Evolutionary conservation across 2,329 filamentous ascomycete species (phyloP), one percentile per base, ranked within the genome.

Genomic region (Hyphodiscus sp.): DNA sequence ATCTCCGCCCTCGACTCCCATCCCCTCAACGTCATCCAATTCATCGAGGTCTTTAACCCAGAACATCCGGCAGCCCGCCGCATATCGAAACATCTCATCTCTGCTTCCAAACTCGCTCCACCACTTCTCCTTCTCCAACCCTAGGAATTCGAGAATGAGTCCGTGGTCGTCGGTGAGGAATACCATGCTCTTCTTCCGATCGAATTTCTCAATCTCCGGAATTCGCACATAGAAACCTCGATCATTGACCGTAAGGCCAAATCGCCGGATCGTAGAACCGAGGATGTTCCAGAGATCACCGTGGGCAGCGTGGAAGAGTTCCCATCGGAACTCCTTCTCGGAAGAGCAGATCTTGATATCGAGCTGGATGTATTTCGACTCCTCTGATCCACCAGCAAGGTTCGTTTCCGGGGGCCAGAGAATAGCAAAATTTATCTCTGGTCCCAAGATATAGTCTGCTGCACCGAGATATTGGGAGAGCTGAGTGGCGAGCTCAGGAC

Each of bases 271-370:
- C 9, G 76, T 79, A 18, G 78, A 74, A 5, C 87, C 85, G 0
- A 92, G 65, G 9, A 83, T 75, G 55, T 81, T 86, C 76, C 83
- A 83, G 1, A 82, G 53, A 61, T 92, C 88, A n/a, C 86, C 85
- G 61, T 92, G 88, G 0, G 81, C 78, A 41, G 85, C 76, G 59
- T 81, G 81, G 70, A 91, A 90, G 2, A 81, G 68, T 41, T 76
- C 74, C 87, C 87, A 92, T 29, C 75, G 72, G 57, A 79, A 75
- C 50, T 68, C 61, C 15, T 70, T 48, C 1, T 51, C 26, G 58
- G 68, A 71, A 1, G 63, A 61, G 53, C 76, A 82, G 20, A 85
- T 66, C 41, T 80, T 76, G 1, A 92, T 67, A 64, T 94, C 89
- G 23, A 92, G 74, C 61, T 94, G 89, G 4, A 89, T 77, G 62